Conservation (phyloP, 2,329 filamentous ascomycete species). For the Fusarium sterilihyphosum region DNA sequence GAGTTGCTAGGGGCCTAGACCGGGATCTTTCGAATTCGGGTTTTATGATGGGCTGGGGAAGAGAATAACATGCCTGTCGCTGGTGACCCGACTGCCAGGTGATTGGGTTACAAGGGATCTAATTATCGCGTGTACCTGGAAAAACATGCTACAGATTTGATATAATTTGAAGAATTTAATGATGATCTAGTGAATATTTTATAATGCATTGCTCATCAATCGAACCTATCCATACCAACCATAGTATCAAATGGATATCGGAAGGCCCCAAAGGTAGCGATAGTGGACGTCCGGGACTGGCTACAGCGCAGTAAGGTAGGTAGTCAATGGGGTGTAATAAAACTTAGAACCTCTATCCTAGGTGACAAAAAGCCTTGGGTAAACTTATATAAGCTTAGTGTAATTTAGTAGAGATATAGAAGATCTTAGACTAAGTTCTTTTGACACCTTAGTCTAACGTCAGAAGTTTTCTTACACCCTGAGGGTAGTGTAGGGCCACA, state of each 20-base stretch:
- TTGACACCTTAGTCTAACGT: too few relatives aligned
- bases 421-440: too few relatives aligned
- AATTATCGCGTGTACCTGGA: not conserved
- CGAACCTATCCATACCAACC: too few relatives aligned
- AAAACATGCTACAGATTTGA: not conserved
- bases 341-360: too few relatives aligned
- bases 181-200: not conserved
- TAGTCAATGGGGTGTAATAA: too few relatives aligned
- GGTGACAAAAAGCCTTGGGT: too few relatives aligned
- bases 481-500: constrained; percentile 5
- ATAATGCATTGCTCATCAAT: not conserved
- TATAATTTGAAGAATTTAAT: not conserved
- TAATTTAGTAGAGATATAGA: too few relatives aligned
- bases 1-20: not conserved
- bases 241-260: not conserved
- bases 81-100: not conserved
- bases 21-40: constrained; percentile 27
- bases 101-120: constrained; percentile 10
- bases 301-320: not conserved
- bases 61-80: not conserved
- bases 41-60: constrained; percentile 6
- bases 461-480: too few relatives aligned
- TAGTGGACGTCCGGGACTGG: not conserved
- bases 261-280: not conserved
- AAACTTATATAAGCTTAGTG: too few relatives aligned